Conservation (phyloP, 2,329 filamentous ascomycete species). For the Pseudopyricularia cyperi region DNA sequence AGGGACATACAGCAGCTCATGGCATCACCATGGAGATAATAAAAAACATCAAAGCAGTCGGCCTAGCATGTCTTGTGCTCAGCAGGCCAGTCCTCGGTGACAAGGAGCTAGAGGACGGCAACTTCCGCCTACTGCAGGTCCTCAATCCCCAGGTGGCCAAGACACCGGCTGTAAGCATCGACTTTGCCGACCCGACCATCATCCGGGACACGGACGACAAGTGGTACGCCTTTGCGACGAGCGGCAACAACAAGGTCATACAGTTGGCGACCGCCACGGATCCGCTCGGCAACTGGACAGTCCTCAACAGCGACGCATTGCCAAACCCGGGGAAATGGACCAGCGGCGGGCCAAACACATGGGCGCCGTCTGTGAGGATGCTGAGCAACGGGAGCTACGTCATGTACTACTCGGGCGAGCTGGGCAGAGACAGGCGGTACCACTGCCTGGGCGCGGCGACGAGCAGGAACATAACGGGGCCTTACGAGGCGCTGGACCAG, state of each 20-base stretch:
- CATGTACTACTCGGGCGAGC: slow-evolving; percentile 38
- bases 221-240: slow-evolving; percentile 38
- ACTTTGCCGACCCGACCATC: slow-evolving; percentile 34
- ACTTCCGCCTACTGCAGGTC: neutral
- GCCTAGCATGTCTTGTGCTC: neutral
- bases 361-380: slow-evolving; percentile 47
- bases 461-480: slow-evolving; percentile 30
- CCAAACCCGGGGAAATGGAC: slow-evolving; percentile 40
- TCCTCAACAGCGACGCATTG: slow-evolving; percentile 35
- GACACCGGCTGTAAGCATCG: neutral
- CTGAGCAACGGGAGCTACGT: slow-evolving; percentile 38
- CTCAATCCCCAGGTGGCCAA: slow-evolving; percentile 1
- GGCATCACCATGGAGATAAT: neutral
- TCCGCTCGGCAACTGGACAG: slow-evolving; percentile 20
- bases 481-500: slow-evolving; percentile 31
- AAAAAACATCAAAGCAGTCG: neutral
- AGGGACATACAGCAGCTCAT: neutral
- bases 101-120: neutral
- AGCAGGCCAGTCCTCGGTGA: neutral
- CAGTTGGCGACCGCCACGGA: slow-evolving; percentile 33
- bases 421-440: slow-evolving; percentile 14
- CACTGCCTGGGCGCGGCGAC: slow-evolving; percentile 49
- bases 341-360: slow-evolving; percentile 32
- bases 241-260: slow-evolving; percentile 25
- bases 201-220: slow-evolving; percentile 22